Base-by-base conservation (phyloP, 371 early-diverging fungal species). In the Fennellomyces sp. region DNA sequence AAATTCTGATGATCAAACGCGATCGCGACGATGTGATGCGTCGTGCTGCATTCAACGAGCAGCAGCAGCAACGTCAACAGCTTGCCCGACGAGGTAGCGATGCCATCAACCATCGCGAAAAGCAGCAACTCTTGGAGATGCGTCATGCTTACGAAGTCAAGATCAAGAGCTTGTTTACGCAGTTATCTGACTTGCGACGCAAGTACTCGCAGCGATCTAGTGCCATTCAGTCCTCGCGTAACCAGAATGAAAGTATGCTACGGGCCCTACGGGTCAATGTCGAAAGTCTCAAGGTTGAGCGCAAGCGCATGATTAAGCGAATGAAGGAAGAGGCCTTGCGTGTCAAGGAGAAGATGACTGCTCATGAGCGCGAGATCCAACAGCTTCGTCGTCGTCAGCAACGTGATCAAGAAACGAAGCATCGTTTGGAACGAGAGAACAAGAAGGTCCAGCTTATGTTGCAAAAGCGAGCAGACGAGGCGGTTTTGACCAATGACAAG, bases 251-350 rank as follows among this genome's bases (percentile, higher is more conserved):
- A 59, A 69, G 67, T 29, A 75, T 79, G 56, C 54, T 88, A 3
- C 75, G 81, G 25, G 73, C 75, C 0, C 68, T 88, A 47, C 76
- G 79, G 27, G 69, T 70, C 15, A 77, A 78, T 45, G 77, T 88
- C 10, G 87, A 88, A 60, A 78, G 75, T 2, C 83, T 86, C 53
- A 87, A 85, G 70, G 74, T 79, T 11, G 94, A 94, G 65, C 92
- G 93, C 63, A 62, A 80, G n/a, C 83, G 88, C 3, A 89, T 91
- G 87, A 66, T 91, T 62, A 89, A 88, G 61, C 86, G 89, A 12
- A 88, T 92, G 80, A 90, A 89, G 64, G 86, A 86, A 39, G 91
- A 91, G 60, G 83, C 86, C 3, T 80, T 87, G 53, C 77, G 83
- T 11, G 81, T 83, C 63, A 83, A 89, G 54, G 90, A 88, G 23